Evolutionary conservation across 129 eudicot species (phyloP), one percentile per base, ranked within the genome.

Genomic region (Pittosporum tobira): DNA sequence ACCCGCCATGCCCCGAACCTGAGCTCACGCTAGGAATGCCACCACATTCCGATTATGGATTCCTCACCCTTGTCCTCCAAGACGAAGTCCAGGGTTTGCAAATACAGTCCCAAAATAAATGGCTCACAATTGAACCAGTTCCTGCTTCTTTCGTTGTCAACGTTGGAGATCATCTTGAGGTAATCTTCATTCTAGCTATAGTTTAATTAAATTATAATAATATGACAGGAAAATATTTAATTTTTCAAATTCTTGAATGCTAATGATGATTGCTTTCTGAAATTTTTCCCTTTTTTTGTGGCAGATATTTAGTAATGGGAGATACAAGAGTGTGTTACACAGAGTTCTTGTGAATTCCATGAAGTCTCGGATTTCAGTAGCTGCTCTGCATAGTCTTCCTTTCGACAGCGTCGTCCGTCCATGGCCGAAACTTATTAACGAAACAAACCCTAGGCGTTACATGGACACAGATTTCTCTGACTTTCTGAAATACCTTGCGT

Each of bases 101-200:
- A 22, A 72, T 87, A 6, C 80, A 69, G 37, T 52, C 48, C 57
- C 52, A 75, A 34, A 79, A 72, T 5, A 61, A 64, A 30, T 82
- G 95, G 95, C 63, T 76, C 54, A 82, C 95, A 1, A 51, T 87
- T 64, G 69, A 77, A 49, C 95, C 95, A 42, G 69, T 76, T 24
- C 90, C 95, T 15, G 72, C 77, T 21, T 75, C 95, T 30, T 86
- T 86, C 38, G 84, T 82, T 3, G 84, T 86, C 55, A 86, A 82
- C 48, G 85, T 82, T 23, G 95, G 95, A 5, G 95, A 86, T 71
- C 95, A 86, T 59, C 90, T 86, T 42, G 87, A 86, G 95, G 95
- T 86, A 63, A 2, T 42, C 20, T 25, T 6, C 58, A 1, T 25
- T 12, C 36, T 24, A 51, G 36, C 29, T 13, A 3, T 21, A 22